Evolutionary conservation across 179 eudicot species (phyloP), one percentile per base, ranked within the genome.

Genomic region (Beta macrorhiza): DNA sequence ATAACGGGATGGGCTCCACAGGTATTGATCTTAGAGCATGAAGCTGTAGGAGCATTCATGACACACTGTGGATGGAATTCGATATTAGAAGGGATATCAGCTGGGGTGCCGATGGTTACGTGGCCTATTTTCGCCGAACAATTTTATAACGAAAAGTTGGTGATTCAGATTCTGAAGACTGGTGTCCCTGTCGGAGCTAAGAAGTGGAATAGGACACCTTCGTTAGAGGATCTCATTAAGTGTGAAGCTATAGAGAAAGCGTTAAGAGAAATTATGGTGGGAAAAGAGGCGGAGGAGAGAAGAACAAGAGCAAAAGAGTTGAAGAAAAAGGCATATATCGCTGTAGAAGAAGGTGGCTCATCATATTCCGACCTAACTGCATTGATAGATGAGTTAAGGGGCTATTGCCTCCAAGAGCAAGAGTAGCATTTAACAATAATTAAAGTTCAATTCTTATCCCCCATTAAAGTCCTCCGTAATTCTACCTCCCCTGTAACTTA

Each of bases 21-120:
- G 44, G 29, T 80, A 45, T 8, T 74, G 15, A 80, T 80, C 4
- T 63, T 80, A 55, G 74, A 80, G 22, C 83, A 80, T 74, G 59
- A 74, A 55, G 77, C 79, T 8, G 53, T 47, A 2, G 79, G 83
- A 25, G 83, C 63, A 7, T 80, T 80, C 22, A 20, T 80, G 74
- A 80, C 83, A 64, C 83, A 80, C 13, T 80, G 83, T 74, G 83
- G 79, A 5, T 80, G 83, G 83, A 80, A 80, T 47, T 80, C 83
- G 5, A 80, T 47, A 53, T 25, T 75, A 16, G 83, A 80, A 44
- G 65, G 72, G 14, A 64, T 75, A 11, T 52, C 78, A 11, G 71
- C 62, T 32, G 83, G 83, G 11, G 73, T 80, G 44, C 79, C 74
- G 29, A 80, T 74, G 83, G 78, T 80, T 53, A 80, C 82, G 0